Evolutionary conservation across 768 basidiomycete genomes (phyloP), one percentile per base, ranked within the genome.

Genomic region (Mycena maculata): DNA sequence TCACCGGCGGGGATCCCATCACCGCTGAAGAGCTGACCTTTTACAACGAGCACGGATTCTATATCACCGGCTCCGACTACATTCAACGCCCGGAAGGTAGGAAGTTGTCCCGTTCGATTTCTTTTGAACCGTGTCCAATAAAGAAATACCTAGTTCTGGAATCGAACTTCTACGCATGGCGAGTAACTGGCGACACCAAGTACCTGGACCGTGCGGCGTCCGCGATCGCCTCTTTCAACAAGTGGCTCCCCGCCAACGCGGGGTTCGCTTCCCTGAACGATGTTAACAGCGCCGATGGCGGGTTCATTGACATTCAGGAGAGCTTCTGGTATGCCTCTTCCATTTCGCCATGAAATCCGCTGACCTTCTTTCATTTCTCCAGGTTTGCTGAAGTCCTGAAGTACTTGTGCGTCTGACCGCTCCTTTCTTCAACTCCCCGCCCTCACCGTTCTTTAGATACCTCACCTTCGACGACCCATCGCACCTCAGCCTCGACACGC

Each of bases 11-110:
- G 20, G 49, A 59, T 36, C 3, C 76, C 1, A 83, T 84, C 44
- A 77, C 70, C 13, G 63, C 71, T 4, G 79, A 61, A 41, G 84
- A 88, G 60, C 69, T 82, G 13, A 76, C 77, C 0, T 92, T 92
- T 80, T 87, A 90, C 77, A 56, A 85, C 11, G 18, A 85, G 61
- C 81, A 92, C 66, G 92, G 90, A 0, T 92, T 86, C 77, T 93
- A 90, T 73, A 86, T 91, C 69, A 85, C 84, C 18, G 68, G 75
- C 10, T 69, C 79, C 12, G 81, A 82, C 68, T 93, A 93, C 71
- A 84, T 89, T 73, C 81, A 88, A 33, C 90, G 92, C 30, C 92
- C 92, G 0, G 91, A 93, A 77, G 63, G 63, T 59, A 36, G 2
- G 31, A 8, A 25, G 2, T 20, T 5, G 3, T 2, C 13, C 31